Evolutionary conservation across 2,329 filamentous ascomycete species (phyloP).

Genomic region (Verticillium zaregamsianum): DNA sequence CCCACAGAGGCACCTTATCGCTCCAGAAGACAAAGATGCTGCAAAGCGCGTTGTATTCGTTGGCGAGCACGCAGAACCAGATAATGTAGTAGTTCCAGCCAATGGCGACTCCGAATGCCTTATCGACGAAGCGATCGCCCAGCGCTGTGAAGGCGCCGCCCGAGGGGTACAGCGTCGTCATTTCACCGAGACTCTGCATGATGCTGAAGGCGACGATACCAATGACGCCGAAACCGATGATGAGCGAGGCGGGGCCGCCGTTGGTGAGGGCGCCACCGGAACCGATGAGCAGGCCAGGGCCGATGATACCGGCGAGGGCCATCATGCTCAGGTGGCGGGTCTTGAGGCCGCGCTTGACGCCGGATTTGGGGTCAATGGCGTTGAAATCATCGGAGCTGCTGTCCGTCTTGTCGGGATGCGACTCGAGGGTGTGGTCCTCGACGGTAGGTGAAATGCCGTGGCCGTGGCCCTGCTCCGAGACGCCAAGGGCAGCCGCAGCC

Average conservation of each 20-base stretch:
- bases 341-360: conserved; percentile 66
- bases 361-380: conserved; percentile 54
- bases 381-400: conserved; percentile 31
- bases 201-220: conserved; percentile 64
- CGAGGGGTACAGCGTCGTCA: conserved; percentile 69
- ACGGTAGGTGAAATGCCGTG: not conserved
- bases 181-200: conserved; percentile 71
- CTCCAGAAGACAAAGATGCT: conserved; percentile 65
- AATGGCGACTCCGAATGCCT: conserved; percentile 63
- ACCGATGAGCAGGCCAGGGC: conserved; percentile 69
- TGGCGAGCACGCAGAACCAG: conserved; percentile 61
- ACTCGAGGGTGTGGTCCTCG: conserved; percentile 1
- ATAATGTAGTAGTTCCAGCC: conserved; percentile 72
- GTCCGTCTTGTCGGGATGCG: conserved; percentile 1
- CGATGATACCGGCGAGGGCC: conserved; percentile 59
- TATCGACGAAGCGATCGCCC: conserved; percentile 67
- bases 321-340: conserved; percentile 65
- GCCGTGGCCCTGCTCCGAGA: not conserved
- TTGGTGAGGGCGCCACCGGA: conserved; percentile 64
- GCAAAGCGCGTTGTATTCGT: conserved; percentile 67
- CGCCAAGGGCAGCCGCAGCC: not conserved
- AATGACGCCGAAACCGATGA: conserved; percentile 71
- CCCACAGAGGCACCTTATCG: conserved; percentile 58
- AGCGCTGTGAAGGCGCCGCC: conserved; percentile 69
- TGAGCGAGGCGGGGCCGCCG: conserved; percentile 65